Evolutionary conservation across 2,329 filamentous ascomycete genomes (phyloP).

Genomic region (Pseudocercospora eumusae): DNA sequence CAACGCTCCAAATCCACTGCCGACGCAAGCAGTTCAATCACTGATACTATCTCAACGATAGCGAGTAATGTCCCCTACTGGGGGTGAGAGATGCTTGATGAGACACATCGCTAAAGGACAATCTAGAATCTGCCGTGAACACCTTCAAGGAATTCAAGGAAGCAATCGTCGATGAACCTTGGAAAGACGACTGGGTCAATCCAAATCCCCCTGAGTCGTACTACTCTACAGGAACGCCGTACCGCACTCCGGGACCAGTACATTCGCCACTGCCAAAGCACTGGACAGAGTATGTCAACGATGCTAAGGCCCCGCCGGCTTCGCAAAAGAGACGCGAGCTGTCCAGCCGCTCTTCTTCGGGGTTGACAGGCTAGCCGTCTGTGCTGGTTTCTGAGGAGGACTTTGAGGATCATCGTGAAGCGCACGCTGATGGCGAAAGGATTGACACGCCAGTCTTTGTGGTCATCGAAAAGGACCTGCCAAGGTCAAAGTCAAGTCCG

Average conservation of each 20-base stretch:
- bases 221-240: background rate
- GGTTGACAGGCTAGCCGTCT: background rate
- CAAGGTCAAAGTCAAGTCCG: too few species aligned
- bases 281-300: background rate
- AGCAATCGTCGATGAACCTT: background rate
- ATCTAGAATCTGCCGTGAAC: background rate
- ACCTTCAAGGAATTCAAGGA: background rate
- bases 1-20: slow-evolving; percentile 33
- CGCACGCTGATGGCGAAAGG: background rate
- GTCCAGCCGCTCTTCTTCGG: background rate
- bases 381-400: background rate
- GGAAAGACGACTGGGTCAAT: background rate
- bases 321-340: background rate
- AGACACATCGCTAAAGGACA: background rate
- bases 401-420: background rate
- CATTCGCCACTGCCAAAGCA: background rate
- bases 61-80: slow-evolving; percentile 36
- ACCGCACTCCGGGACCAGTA: background rate
- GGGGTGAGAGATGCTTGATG: slow-evolving; percentile 22
- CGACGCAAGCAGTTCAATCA: slow-evolving; percentile 30
- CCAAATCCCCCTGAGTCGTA: background rate
- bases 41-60: slow-evolving; percentile 37
- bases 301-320: background rate
- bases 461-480: too few species aligned
- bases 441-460: background rate